Evolutionary conservation across 345 rosid genomes (phyloP), one percentile per base, ranked within the genome.

Genomic region (Hypericum androsaemum): DNA sequence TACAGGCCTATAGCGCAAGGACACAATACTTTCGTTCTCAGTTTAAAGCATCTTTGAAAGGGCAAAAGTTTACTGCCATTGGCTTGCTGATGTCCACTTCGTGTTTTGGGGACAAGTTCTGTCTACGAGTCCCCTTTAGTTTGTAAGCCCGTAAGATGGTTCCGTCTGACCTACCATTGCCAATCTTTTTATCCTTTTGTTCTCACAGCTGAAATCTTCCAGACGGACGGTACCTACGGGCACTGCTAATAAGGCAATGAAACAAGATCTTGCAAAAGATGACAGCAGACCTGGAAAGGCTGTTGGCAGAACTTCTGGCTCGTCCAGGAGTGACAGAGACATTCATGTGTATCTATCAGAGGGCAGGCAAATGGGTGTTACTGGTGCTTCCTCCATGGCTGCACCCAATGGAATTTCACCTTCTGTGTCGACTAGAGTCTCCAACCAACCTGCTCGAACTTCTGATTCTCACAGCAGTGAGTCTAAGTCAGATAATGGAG

Each of bases 201-300:
- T 54, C 60, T 64, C 52, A 59, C 82, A 92, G 98, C 28, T 71
- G 32, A 92, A 83, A 78, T 64, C 71, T 67, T 66, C 86, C 0
- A 88, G 77, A 69, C 80, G 87, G 39, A 54, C 74, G 15, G 62
- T 56, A 32, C 62, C 82, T 54, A 65, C 73, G 54, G 75, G 71
- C 48, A 71, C 85, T 12, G 63, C 66, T 56, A 50, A 53, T 50
- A 90, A 82, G 72, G 52, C 75, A n/a, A 59, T 67, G 36, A 87
- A 79, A 61, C 95, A 76, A 64, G 88, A 84, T 60, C 53, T 46
- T 54, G 62, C 52, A 37, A 80, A 76, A 67, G 97, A 87, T 69
- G 95, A 90, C 47, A 67, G 59, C 16, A 90, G 76, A 70, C 66
- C 77, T 50, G 78, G 76, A 53, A 92, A 84, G 80, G 66, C 75